Percentiles rank a stretch among this genome's conserved stretches.
These are phyloP conservation scores for Ophiostoma triangulosporum DNA, from an alignment of 2,329 filamentous ascomycete species.

Conservation along the genomic window DNA sequence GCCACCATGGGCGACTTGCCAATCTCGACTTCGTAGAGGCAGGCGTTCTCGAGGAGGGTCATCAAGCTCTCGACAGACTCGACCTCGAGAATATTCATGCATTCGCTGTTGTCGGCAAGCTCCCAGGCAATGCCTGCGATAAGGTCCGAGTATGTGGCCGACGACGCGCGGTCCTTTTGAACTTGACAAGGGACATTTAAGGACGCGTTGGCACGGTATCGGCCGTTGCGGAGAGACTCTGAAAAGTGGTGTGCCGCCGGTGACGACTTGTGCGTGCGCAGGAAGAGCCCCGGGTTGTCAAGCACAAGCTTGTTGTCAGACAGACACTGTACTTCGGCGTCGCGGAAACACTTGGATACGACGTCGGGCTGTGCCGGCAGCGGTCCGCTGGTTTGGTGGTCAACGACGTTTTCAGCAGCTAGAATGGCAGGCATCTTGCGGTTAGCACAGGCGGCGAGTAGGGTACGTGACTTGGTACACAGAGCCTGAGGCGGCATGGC, in stretches of 20 bases:
- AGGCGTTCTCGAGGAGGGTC: constrained; percentile 18
- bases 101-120: constrained; percentile 18
- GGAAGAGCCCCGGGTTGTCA: constrained; percentile 16
- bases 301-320: constrained; percentile 20
- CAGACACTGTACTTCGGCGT: constrained; percentile 18
- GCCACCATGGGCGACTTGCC: constrained; percentile 20
- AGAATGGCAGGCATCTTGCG: constrained; percentile 9
- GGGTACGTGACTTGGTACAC: constrained; percentile 15
- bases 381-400: neutral
- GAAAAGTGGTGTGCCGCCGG: constrained; percentile 13
- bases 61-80: constrained; percentile 19
- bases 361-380: constrained; percentile 9
- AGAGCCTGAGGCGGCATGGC: constrained; percentile 17
- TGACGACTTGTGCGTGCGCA: constrained; percentile 15
- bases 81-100: constrained; percentile 17
- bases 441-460: constrained; percentile 6
- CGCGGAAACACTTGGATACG: constrained; percentile 15
- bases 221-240: constrained; percentile 17
- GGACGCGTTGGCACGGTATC: constrained; percentile 17
- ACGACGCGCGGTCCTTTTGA: constrained; percentile 6
- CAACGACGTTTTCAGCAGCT: constrained; percentile 8
- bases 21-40: constrained; percentile 19
- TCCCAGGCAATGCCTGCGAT: constrained; percentile 20
- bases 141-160: constrained; percentile 18
- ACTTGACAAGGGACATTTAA: constrained; percentile 14